Conservation (phyloP, 306 rosid species). For the Urtica urens region DNA sequence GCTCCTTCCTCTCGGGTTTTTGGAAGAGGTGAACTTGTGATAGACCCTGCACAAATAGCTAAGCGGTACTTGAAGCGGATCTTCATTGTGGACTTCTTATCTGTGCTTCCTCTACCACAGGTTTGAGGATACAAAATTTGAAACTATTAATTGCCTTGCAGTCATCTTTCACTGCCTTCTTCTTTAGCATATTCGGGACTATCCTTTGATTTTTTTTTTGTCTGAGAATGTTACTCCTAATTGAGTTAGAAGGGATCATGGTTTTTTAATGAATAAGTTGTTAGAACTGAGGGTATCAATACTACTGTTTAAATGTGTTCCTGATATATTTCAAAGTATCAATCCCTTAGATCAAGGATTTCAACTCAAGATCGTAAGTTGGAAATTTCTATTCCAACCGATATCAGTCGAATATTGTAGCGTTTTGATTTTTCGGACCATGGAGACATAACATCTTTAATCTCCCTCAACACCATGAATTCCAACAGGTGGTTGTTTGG, state of each 20-base stretch:
- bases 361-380: no score
- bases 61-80: constrained; percentile 68
- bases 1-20: constrained; percentile 99
- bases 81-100: constrained; percentile 69
- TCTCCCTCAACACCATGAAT: constrained; percentile 4
- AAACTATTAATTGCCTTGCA: no score
- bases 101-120: constrained; percentile 94
- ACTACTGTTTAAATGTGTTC: no score
- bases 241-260: neutral
- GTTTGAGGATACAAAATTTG: constrained; percentile 35
- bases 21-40: constrained; percentile 98
- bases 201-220: no score
- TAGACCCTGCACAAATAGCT: constrained; percentile 79
- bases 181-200: neutral
- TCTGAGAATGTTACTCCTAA: neutral
- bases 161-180: no score
- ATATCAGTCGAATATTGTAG: no score
- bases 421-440: constrained; percentile 5
- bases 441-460: constrained; percentile 1
- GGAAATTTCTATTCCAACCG: no score
- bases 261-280: no score
- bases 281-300: no score
- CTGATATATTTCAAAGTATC: no score
- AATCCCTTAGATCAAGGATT: no score
- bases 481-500: constrained; percentile 82